A percentile compares a stretch with the other conserved stretches of the same genome.
phyloP scores from a whole-genome alignment of 495 filamentous ascomycete species.

The Xylaria bambusicola region DNA sequence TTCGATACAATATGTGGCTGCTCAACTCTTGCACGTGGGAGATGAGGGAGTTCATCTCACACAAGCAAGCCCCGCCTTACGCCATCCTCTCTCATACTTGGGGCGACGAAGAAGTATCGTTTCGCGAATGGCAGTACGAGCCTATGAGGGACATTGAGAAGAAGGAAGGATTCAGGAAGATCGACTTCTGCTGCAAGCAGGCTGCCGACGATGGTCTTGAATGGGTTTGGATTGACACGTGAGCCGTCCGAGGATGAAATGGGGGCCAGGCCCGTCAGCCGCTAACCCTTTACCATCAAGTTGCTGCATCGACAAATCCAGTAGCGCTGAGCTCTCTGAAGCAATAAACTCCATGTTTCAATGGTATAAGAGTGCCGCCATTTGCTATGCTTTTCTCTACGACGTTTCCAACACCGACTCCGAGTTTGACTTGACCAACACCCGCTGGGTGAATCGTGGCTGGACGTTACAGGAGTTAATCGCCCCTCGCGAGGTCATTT shows the following conservation, averaged over 20 bases:
- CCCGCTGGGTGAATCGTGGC: slow-evolving; percentile 41
- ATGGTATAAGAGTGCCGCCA: slow-evolving; percentile 33
- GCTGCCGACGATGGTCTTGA: slow-evolving; percentile 29
- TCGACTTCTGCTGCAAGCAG: slow-evolving; percentile 30
- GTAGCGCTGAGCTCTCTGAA: slow-evolving; percentile 40
- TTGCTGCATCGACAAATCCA: slow-evolving; percentile 45
- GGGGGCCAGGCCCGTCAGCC: background rate
- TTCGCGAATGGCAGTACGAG: slow-evolving; percentile 22
- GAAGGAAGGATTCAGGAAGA: slow-evolving; percentile 33
- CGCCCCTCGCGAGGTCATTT: slow-evolving; percentile 24
- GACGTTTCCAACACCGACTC: slow-evolving; percentile 30
- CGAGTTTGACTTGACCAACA: slow-evolving; percentile 14
- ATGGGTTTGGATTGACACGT: slow-evolving; percentile 42
- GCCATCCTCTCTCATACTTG: slow-evolving; percentile 36
- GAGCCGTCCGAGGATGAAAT: slow-evolving; percentile 5
- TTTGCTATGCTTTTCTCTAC: slow-evolving; percentile 40
- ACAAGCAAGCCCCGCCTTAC: slow-evolving; percentile 23
- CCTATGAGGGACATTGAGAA: background rate
- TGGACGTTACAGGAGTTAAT: slow-evolving; percentile 47
- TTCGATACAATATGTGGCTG: slow-evolving; percentile 12
- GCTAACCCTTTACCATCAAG: slow-evolving; percentile 8
- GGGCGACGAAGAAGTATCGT: slow-evolving; percentile 27
- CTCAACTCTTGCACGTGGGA: slow-evolving; percentile 20
- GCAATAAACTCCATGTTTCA: slow-evolving; percentile 28
- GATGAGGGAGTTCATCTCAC: slow-evolving; percentile 23